A percentile compares a stretch with the other conserved stretches of the same genome.
phyloP scores from a whole-genome alignment of 2,329 filamentous ascomycete species.

The Magnaporthiopsis incrustans region DNA sequence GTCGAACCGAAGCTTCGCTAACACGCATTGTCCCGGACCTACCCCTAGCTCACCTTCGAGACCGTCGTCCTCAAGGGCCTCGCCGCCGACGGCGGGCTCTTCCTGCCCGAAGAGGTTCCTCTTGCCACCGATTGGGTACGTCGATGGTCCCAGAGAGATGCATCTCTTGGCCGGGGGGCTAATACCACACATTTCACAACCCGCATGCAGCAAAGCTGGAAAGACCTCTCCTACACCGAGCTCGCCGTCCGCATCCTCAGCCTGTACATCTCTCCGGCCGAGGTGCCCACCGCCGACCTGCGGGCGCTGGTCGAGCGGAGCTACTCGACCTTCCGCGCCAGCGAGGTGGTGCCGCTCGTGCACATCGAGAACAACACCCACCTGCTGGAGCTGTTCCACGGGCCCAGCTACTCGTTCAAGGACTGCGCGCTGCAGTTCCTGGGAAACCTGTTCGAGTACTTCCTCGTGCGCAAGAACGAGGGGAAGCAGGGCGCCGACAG shows the following conservation, averaged over 20 bases:
- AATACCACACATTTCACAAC: not conserved
- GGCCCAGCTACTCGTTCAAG: slow-evolving; percentile 92
- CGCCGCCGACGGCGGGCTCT: slow-evolving; percentile 78
- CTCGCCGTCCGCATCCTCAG: slow-evolving; percentile 79
- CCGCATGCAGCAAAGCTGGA: slow-evolving; percentile 51
- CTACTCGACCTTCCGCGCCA: slow-evolving; percentile 80
- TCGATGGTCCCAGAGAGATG: slow-evolving; percentile 27
- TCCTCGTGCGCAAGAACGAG: slow-evolving; percentile 65
- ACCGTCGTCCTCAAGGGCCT: slow-evolving; percentile 85
- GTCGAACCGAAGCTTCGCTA: not conserved
- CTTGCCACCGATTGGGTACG: slow-evolving; percentile 26
- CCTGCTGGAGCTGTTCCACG: slow-evolving; percentile 91
- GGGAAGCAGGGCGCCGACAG: slow-evolving; percentile 58
- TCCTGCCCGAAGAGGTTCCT: slow-evolving; percentile 79
- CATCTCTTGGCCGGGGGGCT: too few species aligned
- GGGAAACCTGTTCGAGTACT: slow-evolving; percentile 93
- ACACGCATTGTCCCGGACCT: not conserved
- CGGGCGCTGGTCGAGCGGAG: slow-evolving; percentile 75
- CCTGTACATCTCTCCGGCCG: slow-evolving; percentile 74
- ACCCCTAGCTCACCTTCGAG: slow-evolving; percentile 71
- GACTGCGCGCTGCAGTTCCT: slow-evolving; percentile 90
- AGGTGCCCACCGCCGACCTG: slow-evolving; percentile 75
- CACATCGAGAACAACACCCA: slow-evolving; percentile 74
- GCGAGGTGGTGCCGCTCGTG: slow-evolving; percentile 70
- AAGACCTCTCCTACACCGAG: slow-evolving; percentile 69